Percentiles rank a stretch among this genome's conserved stretches.
These are phyloP conservation scores for Penicillium coffeae DNA, from an alignment of 495 filamentous ascomycete genomes.

Conservation along the genomic window DNA sequence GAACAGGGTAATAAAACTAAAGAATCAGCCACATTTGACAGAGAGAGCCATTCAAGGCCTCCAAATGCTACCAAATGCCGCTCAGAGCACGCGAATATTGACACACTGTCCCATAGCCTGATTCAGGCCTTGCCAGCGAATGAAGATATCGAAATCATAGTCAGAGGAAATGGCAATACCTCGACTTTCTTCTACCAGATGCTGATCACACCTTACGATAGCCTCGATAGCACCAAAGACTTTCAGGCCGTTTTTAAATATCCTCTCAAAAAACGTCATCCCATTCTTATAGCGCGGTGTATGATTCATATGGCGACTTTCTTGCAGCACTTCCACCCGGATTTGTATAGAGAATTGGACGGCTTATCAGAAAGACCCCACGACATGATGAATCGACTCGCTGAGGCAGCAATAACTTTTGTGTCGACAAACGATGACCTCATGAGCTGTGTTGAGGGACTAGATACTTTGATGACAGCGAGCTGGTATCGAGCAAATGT, in stretches of 20 bases:
- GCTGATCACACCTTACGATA: constrained; percentile 9
- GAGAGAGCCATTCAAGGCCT: too few relatives aligned
- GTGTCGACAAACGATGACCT: constrained; percentile 18
- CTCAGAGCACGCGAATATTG: not conserved
- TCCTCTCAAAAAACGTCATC: constrained; percentile 14
- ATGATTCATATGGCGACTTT: constrained; percentile 14
- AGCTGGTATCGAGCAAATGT: constrained; percentile 36
- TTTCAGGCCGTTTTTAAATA: constrained; percentile 5
- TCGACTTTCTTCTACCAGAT: constrained; percentile 13
- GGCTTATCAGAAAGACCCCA: constrained; percentile 11
- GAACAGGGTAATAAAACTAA: too few relatives aligned
- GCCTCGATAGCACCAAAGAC: constrained; percentile 11
- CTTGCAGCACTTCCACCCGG: constrained; percentile 19
- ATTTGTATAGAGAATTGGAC: constrained; percentile 3
- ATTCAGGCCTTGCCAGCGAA: constrained; percentile 11
- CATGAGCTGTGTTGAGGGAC: constrained; percentile 27
- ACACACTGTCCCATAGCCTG: constrained; percentile 12
- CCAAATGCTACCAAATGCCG: too few relatives aligned
- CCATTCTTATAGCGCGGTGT: constrained; percentile 18
- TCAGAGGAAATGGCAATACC: constrained; percentile 7
- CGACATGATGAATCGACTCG: constrained; percentile 11
- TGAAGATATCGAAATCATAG: constrained; percentile 14
- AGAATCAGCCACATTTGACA: too few relatives aligned
- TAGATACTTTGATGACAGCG: constrained; percentile 45
- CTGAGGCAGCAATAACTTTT: constrained; percentile 8